A percentile compares a stretch with the other conserved stretches of the same genome.
Evolutionary conservation across 2,329 filamentous ascomycete species (phyloP).

Genomic region (Grosmannia clavigera): DNA sequence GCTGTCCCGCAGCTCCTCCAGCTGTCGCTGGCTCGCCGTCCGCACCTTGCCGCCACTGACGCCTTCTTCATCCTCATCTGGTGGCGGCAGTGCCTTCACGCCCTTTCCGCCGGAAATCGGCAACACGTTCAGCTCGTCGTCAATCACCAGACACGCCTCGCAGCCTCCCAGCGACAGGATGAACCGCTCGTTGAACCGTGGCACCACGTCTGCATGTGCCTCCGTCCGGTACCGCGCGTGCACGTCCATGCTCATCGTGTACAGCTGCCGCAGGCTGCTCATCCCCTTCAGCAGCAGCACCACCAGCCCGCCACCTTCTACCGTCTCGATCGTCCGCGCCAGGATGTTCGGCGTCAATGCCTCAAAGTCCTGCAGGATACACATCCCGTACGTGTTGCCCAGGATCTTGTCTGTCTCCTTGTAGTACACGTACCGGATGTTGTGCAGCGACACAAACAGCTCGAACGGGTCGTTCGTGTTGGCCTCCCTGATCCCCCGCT

Average conservation of each 20-base stretch:
- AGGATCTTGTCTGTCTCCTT: slow-evolving; percentile 99
- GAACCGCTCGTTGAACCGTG: slow-evolving; percentile 95
- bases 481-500: slow-evolving; percentile 80
- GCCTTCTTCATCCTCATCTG: slow-evolving; percentile 56
- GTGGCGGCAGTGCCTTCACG: slow-evolving; percentile 69
- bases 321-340: slow-evolving; percentile 90
- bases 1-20: slow-evolving; percentile 78
- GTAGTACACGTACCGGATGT: slow-evolving; percentile 98
- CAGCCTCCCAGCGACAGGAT: slow-evolving; percentile 92
- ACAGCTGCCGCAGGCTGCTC: slow-evolving; percentile 93
- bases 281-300: slow-evolving; percentile 88
- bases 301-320: slow-evolving; percentile 89
- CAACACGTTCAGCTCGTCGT: slow-evolving; percentile 94
- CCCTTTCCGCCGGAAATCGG: slow-evolving; percentile 93
- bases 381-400: slow-evolving; percentile 74
- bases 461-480: slow-evolving; percentile 95
- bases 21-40: slow-evolving; percentile 63
- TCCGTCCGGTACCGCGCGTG: slow-evolving; percentile 95
- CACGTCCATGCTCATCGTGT: slow-evolving; percentile 94
- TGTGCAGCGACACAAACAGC: slow-evolving; percentile 88
- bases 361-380: slow-evolving; percentile 95
- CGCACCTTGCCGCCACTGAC: slow-evolving; percentile 44
- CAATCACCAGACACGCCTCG: slow-evolving; percentile 86
- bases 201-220: slow-evolving; percentile 87
- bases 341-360: slow-evolving; percentile 94